Evolutionary conservation across 169 alveolate species (phyloP), one percentile per base, ranked within the genome.

Genomic region (Eimeria zaria): DNA sequence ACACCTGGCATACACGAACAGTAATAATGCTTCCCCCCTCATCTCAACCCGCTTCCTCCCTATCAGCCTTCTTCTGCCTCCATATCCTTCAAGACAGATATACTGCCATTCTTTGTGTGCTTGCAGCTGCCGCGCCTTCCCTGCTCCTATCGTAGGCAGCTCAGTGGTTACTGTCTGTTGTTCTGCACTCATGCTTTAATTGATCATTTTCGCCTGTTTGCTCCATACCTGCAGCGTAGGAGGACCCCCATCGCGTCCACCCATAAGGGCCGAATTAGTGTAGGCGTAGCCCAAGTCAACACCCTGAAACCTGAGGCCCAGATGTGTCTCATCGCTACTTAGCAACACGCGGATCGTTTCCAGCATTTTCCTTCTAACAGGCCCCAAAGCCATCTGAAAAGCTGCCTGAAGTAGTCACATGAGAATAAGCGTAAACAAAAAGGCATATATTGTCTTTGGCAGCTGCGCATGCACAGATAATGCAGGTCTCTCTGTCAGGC

Each of bases 281-380:
- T 92, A 92, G 7, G 96, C 96, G 46, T 92, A 92, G 48, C 92
- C 96, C 58, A 92, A 60, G 73, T 92, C 96, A 16, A 76, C 93
- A 14, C 96, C 96, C 30, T 78, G 87, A 53, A 78, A 92, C 55
- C 53, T 87, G 33, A 92, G 74, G 44, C 96, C 88, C 93, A 92
- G 58, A 46, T 92, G 84, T 18, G 76, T 78, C 27, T 80, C 89
- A 22, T 92, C 93, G 62, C 85, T 55, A 8, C 64, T 39, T 24
- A 92, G 96, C 60, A 92, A 60, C 67, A 53, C 51, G 60, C 83
- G 39, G 12, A 92, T 78, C 11, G 83, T 78, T 78, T 92, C 93
- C n/a, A 78, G 74, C 60, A 64, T 90, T 46, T 81, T 27, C 39
- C 14, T 67, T 78, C 93, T 58, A 22, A 84, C 27, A 2, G 92